Percentiles rank a stretch among this genome's conserved stretches.
These are phyloP conservation scores for Vanderwaltozyma tropicalis DNA, from an alignment of 805 yeast species.

Conservation along the genomic window DNA sequence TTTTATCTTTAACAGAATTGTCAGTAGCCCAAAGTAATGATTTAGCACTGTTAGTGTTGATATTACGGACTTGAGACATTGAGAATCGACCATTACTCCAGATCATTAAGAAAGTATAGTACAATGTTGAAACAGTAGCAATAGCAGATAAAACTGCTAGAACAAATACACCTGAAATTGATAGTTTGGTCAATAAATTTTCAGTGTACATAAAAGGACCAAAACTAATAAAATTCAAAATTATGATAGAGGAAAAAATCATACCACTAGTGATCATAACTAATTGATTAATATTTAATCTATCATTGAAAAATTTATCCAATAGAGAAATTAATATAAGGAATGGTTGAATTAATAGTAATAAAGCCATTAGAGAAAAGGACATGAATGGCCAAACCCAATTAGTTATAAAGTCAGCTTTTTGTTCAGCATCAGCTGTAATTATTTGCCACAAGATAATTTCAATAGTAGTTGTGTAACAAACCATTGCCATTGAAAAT, in stretches of 20 bases:
- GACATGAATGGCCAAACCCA: conserved; percentile 24
- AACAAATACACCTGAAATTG: conserved; percentile 25
- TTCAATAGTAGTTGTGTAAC: conserved; percentile 23
- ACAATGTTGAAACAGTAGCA: conserved; percentile 26
- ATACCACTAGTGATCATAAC: conserved; percentile 12
- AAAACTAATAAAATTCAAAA: conserved; percentile 10
- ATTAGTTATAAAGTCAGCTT: conserved; percentile 14
- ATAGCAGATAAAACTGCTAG: conserved; percentile 27
- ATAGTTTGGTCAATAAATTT: conserved; percentile 24
- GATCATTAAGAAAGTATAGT: conserved; percentile 16
- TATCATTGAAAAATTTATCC: conserved; percentile 25
- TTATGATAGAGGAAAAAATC: conserved; percentile 7
- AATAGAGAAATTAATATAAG: conserved; percentile 19
- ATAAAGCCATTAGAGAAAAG: conserved; percentile 10
- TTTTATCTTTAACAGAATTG: conserved; percentile 10
- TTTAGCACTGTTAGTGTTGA: conserved; percentile 7
- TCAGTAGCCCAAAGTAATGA: conserved; percentile 20
- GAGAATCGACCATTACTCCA: conserved; percentile 5
- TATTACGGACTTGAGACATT: conserved; percentile 2
- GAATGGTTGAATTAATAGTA: conserved; percentile 25
- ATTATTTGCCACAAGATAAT: conserved; percentile 26
- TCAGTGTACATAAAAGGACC: conserved; percentile 25
- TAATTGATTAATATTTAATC: conserved; percentile 14
- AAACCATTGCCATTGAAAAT: conserved; percentile 21
- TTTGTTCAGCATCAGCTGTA: conserved; percentile 12